Percentiles rank a stretch among this genome's conserved stretches.
These are phyloP conservation scores for Pascua guehoae DNA, from an alignment of 1,284 basidiomycete genomes.

Conservation along the genomic window DNA sequence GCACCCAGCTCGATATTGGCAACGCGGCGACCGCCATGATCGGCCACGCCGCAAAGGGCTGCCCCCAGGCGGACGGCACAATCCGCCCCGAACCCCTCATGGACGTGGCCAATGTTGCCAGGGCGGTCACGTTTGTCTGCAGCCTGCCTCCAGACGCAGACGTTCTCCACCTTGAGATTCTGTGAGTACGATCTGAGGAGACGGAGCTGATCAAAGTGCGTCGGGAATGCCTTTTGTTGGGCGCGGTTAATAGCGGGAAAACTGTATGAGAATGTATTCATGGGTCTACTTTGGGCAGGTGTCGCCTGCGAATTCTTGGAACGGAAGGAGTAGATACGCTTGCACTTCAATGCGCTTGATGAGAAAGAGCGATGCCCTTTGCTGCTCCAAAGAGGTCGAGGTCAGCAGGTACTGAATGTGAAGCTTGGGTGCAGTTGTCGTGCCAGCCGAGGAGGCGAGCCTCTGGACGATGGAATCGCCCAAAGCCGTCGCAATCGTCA, in stretches of 20 bases:
- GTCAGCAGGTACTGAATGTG: too few species aligned
- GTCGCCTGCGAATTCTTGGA: too few species aligned
- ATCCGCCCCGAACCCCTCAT: constrained; percentile 56
- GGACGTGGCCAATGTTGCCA: constrained; percentile 60
- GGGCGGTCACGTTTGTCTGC: constrained; percentile 66
- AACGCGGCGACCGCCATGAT: constrained; percentile 66
- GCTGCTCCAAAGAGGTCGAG: too few species aligned
- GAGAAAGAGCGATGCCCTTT: too few species aligned
- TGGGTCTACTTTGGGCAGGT: too few species aligned
- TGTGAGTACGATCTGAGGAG: constrained; percentile 55
- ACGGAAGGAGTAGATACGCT: too few species aligned
- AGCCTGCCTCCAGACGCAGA: constrained; percentile 64
- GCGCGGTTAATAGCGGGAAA: constrained; percentile 6
- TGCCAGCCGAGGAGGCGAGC: too few species aligned
- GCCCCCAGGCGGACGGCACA: constrained; percentile 65
- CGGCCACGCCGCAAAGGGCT: constrained; percentile 52
- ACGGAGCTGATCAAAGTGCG: neutral
- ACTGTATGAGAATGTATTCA: too few species aligned
- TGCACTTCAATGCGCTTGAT: too few species aligned
- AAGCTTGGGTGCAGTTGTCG: too few species aligned
- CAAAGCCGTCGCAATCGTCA: too few species aligned
- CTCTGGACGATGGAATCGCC: too few species aligned
- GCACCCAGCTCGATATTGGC: constrained; percentile 76
- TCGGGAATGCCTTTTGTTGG: constrained; percentile 20
- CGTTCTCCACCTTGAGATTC: constrained; percentile 56